phyloP scores from a whole-genome alignment of 306 rosid genomes.

The Cucumis sativus region DNA sequence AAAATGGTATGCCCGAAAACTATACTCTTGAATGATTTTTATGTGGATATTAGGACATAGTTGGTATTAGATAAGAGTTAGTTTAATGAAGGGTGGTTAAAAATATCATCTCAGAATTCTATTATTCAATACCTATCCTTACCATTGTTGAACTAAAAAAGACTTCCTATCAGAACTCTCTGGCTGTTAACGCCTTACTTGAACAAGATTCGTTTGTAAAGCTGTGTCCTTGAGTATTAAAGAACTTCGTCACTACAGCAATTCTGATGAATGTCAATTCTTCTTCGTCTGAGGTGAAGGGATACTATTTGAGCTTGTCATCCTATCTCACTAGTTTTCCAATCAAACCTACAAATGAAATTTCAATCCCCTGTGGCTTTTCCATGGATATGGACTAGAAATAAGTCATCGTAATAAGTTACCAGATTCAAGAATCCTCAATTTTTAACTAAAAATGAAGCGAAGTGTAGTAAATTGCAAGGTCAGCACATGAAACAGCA shows the following conservation, averaged over 20 bases:
- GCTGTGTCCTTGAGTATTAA: no score
- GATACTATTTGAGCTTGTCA: background rate
- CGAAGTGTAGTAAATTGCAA: background rate
- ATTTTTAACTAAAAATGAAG: background rate
- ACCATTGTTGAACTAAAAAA: no score
- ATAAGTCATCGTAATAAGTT: background rate
- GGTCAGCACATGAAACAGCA: background rate
- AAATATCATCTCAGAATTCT: no score
- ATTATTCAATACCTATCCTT: no score
- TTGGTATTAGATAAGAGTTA: background rate
- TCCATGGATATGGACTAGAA: background rate
- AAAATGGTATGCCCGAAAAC: background rate
- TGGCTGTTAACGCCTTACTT: no score
- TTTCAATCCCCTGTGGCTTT: background rate
- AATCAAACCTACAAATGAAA: background rate
- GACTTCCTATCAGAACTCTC: no score
- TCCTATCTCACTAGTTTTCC: background rate
- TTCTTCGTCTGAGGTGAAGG: background rate
- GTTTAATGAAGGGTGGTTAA: background rate
- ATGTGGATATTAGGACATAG: background rate
- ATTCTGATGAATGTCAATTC: background rate
- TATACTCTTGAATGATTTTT: background rate
- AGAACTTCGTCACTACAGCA: no score
- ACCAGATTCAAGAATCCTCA: background rate
- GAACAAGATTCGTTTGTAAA: no score